These are phyloP conservation scores for Grosmannia clavigera DNA, from an alignment of 2,329 filamentous ascomycete species.

Conservation along the genomic window DNA sequence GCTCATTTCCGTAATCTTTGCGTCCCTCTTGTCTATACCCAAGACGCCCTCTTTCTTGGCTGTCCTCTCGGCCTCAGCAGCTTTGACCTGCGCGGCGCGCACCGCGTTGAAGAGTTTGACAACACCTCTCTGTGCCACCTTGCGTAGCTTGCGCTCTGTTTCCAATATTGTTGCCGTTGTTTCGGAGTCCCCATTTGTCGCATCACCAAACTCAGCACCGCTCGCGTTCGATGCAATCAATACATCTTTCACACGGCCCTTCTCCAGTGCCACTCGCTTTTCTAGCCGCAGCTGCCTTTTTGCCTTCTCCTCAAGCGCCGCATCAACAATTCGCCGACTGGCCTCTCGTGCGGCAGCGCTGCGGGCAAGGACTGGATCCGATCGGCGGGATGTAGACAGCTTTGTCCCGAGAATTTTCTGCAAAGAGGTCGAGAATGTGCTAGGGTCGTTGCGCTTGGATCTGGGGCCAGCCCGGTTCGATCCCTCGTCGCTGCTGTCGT, in stretches of 20 bases:
- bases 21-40: constrained; percentile 67
- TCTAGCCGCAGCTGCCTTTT: constrained; percentile 67
- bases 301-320: constrained; percentile 71
- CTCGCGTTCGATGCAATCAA: constrained; percentile 38
- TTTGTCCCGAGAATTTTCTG: constrained; percentile 88
- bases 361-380: constrained; percentile 84
- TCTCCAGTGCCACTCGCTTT: constrained; percentile 67
- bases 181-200: constrained; percentile 23
- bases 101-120: constrained; percentile 96
- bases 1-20: constrained; percentile 89
- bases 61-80: constrained; percentile 60
- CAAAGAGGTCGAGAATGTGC: constrained; percentile 83
- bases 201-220: not conserved
- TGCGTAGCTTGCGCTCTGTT: constrained; percentile 67
- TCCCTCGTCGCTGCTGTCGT: constrained; percentile 8
- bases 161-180: constrained; percentile 47
- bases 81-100: constrained; percentile 80
- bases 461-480: constrained; percentile 23
- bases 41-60: constrained; percentile 61
- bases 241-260: constrained; percentile 80
- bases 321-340: constrained; percentile 59
- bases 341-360: constrained; percentile 63
- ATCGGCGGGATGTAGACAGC: constrained; percentile 65
- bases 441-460: constrained; percentile 83
- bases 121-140: constrained; percentile 86